Conservation (phyloP, 2,329 filamentous ascomycete species). For the Fusarium liriodendri region DNA sequence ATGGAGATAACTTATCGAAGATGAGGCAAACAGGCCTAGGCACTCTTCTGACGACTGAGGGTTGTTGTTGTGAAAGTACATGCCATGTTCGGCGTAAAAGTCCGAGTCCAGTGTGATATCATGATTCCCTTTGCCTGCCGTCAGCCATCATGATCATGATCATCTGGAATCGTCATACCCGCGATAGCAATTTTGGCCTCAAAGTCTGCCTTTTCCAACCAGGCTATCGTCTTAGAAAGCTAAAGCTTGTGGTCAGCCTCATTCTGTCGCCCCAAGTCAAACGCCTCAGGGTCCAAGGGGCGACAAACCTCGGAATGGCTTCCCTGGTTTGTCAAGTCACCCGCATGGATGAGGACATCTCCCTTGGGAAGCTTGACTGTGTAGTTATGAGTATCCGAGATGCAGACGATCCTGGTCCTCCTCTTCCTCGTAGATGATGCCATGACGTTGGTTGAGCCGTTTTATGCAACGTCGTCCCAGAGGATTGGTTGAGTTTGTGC, state of each 20-base stretch:
- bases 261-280: background rate
- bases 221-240: slow-evolving; percentile 71
- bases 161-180: slow-evolving; percentile 56
- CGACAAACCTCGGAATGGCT: slow-evolving; percentile 62
- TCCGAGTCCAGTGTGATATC: slow-evolving; percentile 76
- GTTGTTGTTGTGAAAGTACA: slow-evolving; percentile 66
- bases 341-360: slow-evolving; percentile 81
- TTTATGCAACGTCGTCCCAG: slow-evolving; percentile 22
- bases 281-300: background rate
- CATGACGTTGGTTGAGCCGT: slow-evolving; percentile 25
- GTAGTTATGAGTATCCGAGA: slow-evolving; percentile 81
- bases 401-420: slow-evolving; percentile 76
- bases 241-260: slow-evolving; percentile 33
- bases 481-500: slow-evolving; percentile 27
- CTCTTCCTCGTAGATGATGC: slow-evolving; percentile 46
- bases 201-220: slow-evolving; percentile 76
- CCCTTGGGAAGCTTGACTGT: slow-evolving; percentile 74
- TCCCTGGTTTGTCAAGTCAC: slow-evolving; percentile 81
- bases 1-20: slow-evolving; percentile 72
- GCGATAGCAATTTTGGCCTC: slow-evolving; percentile 78
- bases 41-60: slow-evolving; percentile 66
- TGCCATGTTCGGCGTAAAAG: slow-evolving; percentile 67
- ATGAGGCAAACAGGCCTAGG: slow-evolving; percentile 64
- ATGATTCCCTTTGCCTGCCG: slow-evolving; percentile 71
- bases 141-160: slow-evolving; percentile 11